Base-by-base conservation (phyloP, 1,284 basidiomycete genomes). In the Apiotrichum gamsii region DNA sequence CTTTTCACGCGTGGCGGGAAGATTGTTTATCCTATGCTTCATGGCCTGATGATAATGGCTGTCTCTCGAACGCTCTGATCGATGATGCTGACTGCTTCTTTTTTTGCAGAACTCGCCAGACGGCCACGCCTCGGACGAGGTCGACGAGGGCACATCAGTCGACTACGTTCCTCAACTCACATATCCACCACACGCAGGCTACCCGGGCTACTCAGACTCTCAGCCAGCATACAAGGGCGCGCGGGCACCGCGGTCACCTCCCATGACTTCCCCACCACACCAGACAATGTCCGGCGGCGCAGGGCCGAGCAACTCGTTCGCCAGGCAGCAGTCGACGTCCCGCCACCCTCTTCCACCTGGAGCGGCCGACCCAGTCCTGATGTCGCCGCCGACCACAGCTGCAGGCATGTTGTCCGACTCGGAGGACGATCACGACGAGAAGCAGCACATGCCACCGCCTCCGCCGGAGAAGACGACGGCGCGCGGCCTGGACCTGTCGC, bases 21-120 rank as follows among this genome's bases (percentile, higher is more conserved):
- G 18, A 16, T 13, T 9, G n/a, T 28, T 10, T 16, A n/a, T n/a
- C n/a, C n/a, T n/a, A n/a, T n/a, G n/a, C n/a, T n/a, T n/a, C n/a
- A n/a, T n/a, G n/a, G n/a, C n/a, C n/a, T n/a, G n/a, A n/a, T n/a
- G n/a, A n/a, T n/a, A n/a, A n/a, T n/a, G n/a, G n/a, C n/a, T n/a
- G n/a, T n/a, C n/a, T n/a, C n/a, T n/a, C n/a, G n/a, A n/a, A n/a
- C n/a, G n/a, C n/a, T n/a, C n/a, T n/a, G n/a, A n/a, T n/a, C n/a
- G n/a, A n/a, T n/a, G n/a, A n/a, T n/a, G n/a, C n/a, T n/a, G n/a
- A n/a, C n/a, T 28, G 25, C 11, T 28, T 28, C 6, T 28, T 6
- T 8, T 8, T 24, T 28, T 11, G 24, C 29, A 45, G 43, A 35
- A 28, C n/a, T 45, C 43, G 14, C 43, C 43, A 8, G 43, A 45